Evolutionary conservation across 139 green algal species (phyloP).

Genomic region (Closterium sp.): DNA sequence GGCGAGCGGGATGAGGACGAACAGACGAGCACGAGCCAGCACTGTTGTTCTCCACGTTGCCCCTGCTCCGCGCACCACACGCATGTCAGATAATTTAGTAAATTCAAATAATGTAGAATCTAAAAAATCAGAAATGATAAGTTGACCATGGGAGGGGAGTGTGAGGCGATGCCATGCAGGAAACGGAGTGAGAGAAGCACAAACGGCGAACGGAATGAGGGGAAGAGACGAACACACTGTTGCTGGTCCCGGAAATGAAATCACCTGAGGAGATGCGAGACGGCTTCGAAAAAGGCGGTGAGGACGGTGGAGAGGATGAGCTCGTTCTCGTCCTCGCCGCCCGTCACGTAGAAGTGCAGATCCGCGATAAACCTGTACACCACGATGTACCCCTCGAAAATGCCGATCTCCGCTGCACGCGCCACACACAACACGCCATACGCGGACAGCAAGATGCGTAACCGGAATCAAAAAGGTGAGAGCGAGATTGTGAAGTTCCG

Average conservation of each 20-base stretch:
- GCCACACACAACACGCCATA: too few relatives aligned
- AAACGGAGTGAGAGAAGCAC: neutral
- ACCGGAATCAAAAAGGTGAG: neutral
- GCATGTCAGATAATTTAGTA: too few relatives aligned
- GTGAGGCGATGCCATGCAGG: neutral
- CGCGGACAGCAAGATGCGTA: too few relatives aligned
- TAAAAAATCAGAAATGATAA: too few relatives aligned
- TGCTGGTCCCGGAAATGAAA: neutral
- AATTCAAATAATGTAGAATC: neutral
- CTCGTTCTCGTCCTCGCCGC: conserved; percentile 92
- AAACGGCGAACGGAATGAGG: neutral
- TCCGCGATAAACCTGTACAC: conserved; percentile 96
- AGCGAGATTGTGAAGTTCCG: too few relatives aligned
- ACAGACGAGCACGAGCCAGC: neutral
- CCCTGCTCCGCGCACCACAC: neutral
- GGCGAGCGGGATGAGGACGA: neutral
- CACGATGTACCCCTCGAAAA: conserved; percentile 93
- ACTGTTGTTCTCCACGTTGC: too few relatives aligned
- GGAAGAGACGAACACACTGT: neutral
- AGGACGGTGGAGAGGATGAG: conserved; percentile 87
- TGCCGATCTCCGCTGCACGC: conserved; percentile 88
- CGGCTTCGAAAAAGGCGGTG: conserved; percentile 81
- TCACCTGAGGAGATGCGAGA: conserved; percentile 55
- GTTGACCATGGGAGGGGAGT: neutral
- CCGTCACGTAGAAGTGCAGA: conserved; percentile 96